Conservation (phyloP, 2,329 filamentous ascomycete genomes). For the Colletotrichum musae region DNA sequence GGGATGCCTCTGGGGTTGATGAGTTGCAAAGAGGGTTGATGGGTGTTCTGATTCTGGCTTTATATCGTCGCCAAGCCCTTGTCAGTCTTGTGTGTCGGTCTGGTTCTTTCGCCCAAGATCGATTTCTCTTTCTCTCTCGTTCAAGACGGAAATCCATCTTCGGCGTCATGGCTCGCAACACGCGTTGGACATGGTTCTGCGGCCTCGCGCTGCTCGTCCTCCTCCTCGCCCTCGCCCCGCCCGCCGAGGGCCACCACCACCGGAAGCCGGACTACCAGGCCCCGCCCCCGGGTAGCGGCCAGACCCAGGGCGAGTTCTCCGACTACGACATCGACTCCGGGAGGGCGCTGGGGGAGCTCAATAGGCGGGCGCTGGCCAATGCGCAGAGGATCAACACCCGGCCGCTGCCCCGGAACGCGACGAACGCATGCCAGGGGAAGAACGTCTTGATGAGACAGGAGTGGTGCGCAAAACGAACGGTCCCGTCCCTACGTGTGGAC, state of each 20-base stretch:
- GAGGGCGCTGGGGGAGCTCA: conserved; percentile 18
- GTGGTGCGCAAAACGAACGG: conserved; percentile 8
- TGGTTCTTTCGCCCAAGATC: too few relatives aligned
- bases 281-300: too few relatives aligned
- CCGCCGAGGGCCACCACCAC: neutral
- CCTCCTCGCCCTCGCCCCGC: conserved; percentile 3
- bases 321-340: conserved; percentile 30
- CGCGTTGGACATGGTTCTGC: conserved; percentile 16
- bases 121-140: neutral
- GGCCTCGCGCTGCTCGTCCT: conserved; percentile 4
- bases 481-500: neutral
- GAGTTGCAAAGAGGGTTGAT: neutral
- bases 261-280: neutral
- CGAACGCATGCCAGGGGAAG: conserved; percentile 13
- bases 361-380: conserved; percentile 11
- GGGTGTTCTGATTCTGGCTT: neutral
- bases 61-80: conserved; percentile 17
- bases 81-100: too few relatives aligned
- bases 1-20: neutral
- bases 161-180: conserved; percentile 23
- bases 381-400: conserved; percentile 6
- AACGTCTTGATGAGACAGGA: conserved; percentile 22
- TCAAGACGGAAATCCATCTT: neutral
- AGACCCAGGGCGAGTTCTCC: conserved; percentile 3
- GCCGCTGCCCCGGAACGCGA: neutral